Evolutionary conservation across 768 basidiomycete species (phyloP), one percentile per base, ranked within the genome.

Genomic region (Leccinum sublutescens): DNA sequence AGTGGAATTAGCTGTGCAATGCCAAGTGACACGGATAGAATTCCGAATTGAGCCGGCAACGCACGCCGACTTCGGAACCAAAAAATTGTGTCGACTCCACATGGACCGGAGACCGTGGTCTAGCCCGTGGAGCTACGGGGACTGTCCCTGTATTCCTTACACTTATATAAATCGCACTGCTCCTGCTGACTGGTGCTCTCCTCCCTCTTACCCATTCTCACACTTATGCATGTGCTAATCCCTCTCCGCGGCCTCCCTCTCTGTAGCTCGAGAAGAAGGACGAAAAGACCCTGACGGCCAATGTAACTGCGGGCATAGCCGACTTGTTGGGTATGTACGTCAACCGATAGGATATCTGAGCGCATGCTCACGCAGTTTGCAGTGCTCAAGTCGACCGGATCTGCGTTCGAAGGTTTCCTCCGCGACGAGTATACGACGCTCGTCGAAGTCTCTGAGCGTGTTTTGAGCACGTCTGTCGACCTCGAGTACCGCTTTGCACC

Each of bases 301-400:
- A 71, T 11, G 83, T 94, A 11, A 80, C 81, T 0, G 78, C 85
- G 12, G 94, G 94, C 0, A 74, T 95, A 36, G 76, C 79, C n/a
- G 95, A 93, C 72, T 79, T 97, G 27, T 78, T 95, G 19, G 88
- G 23, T 23, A 23, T 23, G 93, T 93, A 65, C 40, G 84, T 67
- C 27, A 23, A 17, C 17, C 7, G 4, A 5, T 23, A 12, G 2
- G 5, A 36, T n/a, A 11, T 5, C 8, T 27, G 15, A 43, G 2
- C 3, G n/a, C 31, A 6, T 21, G 43, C 12, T 43, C 9, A 61
- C 12, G 2, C 0, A 10, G 25, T 40, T 2, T 11, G 15, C 64
- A 92, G 95, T 97, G 14, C 83, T 98, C 66, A 98, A 98, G 76
- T 85, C 90, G 34, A 86, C 89, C 4, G 95, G 93, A 12, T 94